Evolutionary conservation across 805 yeast genomes (phyloP), one percentile per base, ranked within the genome.

Genomic region (Yarrowia divulgata): DNA sequence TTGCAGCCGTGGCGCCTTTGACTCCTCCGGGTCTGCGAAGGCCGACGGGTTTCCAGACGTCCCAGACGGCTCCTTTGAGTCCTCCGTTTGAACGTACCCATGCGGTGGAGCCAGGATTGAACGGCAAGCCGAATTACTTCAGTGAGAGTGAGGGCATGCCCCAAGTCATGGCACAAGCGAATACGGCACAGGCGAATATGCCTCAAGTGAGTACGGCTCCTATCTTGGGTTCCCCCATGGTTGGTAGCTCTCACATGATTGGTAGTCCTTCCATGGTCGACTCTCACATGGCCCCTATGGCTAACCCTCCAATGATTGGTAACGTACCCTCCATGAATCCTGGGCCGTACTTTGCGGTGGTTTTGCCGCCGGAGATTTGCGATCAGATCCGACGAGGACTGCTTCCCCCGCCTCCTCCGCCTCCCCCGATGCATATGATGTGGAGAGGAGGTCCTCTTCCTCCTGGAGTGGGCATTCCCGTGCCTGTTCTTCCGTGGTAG

Each of bases 391-490:
- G 39, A n/a, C 40, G 67, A n/a, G 70, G 70, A 19, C 55, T 62
- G 29, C 35, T 60, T 4, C 68, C 70, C 29, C 55, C 63, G 10
- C 70, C 70, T n/a, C 66, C 66, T 18, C 66, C 66, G 12, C 66
- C 66, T 10, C 66, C 66, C 1, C 66, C 66, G 3, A 34, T 60
- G 50, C 66, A 60, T 34, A 43, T 60, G 52, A 60, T 60, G 66
- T 60, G 66, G 66, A 60, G 66, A 60, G 66, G 66, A 12, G 66
- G 66, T 1, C 66, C 66, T 9, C 42, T 60, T 18, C 66, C 66
- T 13, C 66, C 66, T 10, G 66, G 66, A 6, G 66, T 60, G 5
- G 66, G 66, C 3, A 60, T 60, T 45, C 66, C 66, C 13, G 66
- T 60, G 3, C 66, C 66, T 4, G 52, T 60, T 5, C 45, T 60